A percentile compares a stretch with the other conserved stretches of the same genome.
These are phyloP conservation scores for Beauveria australis DNA, from an alignment of 2,329 filamentous ascomycete species.

Conservation along the genomic window DNA sequence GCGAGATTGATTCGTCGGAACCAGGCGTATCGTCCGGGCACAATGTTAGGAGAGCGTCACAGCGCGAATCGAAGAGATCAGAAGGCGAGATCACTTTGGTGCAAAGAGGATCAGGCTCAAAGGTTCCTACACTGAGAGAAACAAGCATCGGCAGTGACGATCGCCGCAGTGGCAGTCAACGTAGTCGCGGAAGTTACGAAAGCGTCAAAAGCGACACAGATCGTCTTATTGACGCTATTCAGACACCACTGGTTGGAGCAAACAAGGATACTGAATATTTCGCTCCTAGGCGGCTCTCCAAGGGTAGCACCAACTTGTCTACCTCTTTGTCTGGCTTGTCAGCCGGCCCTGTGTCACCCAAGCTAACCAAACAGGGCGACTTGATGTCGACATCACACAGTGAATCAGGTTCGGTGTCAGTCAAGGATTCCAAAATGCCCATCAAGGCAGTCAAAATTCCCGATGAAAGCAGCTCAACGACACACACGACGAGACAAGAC, in stretches of 20 bases:
- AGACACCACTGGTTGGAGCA: slow-evolving; percentile 44
- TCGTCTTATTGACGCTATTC: slow-evolving; percentile 63
- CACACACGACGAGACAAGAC: slow-evolving; percentile 9
- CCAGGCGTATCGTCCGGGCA: background rate
- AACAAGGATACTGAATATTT: slow-evolving; percentile 28
- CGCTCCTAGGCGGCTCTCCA: slow-evolving; percentile 11
- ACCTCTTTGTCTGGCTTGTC: slow-evolving; percentile 7
- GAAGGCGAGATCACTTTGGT: slow-evolving; percentile 56
- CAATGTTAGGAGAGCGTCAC: slow-evolving; percentile 12
- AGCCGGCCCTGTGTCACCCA: background rate
- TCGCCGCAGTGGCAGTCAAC: slow-evolving; percentile 31
- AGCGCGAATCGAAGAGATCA: slow-evolving; percentile 17
- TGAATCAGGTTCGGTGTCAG: slow-evolving; percentile 7
- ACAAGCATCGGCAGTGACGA: slow-evolving; percentile 12
- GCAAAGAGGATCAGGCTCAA: slow-evolving; percentile 30
- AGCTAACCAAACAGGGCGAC: background rate
- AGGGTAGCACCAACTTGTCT: slow-evolving; percentile 10
- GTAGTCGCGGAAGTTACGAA: slow-evolving; percentile 31
- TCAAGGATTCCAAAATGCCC: slow-evolving; percentile 37
- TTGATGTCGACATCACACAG: background rate
- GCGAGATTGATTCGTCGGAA: slow-evolving; percentile 18
- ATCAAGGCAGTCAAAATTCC: slow-evolving; percentile 40
- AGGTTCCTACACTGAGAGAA: background rate
- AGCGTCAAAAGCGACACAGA: slow-evolving; percentile 58
- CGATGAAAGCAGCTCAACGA: slow-evolving; percentile 35